phyloP scores from a whole-genome alignment of 768 basidiomycete species.

The Trametes cingulata region DNA sequence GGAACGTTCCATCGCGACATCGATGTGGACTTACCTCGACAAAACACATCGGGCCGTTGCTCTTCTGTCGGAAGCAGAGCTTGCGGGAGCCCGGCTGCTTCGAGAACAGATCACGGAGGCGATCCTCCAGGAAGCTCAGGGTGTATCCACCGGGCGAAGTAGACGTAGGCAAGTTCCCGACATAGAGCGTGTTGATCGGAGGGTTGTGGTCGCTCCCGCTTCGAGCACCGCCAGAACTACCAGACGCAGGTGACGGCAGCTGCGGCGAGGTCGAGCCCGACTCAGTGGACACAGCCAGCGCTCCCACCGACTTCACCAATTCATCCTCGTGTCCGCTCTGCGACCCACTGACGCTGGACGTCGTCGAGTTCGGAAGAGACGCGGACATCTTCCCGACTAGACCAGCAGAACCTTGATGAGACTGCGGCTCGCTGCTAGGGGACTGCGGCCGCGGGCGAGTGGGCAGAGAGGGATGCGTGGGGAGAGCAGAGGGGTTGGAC shows the following conservation, averaged over 20 bases:
- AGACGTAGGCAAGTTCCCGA: slow-evolving; percentile 93
- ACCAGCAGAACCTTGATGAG: slow-evolving; percentile 3
- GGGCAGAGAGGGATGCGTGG: slow-evolving; percentile 31
- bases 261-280: slow-evolving; percentile 67
- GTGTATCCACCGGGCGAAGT: slow-evolving; percentile 71
- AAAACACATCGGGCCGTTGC: slow-evolving; percentile 98
- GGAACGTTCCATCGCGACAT: not conserved
- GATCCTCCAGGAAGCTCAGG: slow-evolving; percentile 83
- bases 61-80: slow-evolving; percentile 93
- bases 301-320: slow-evolving; percentile 35
- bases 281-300: slow-evolving; percentile 54
- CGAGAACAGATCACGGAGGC: slow-evolving; percentile 79
- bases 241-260: slow-evolving; percentile 74
- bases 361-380: slow-evolving; percentile 39
- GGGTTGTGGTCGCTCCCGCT: slow-evolving; percentile 85
- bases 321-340: slow-evolving; percentile 38
- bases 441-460: slow-evolving; percentile 33
- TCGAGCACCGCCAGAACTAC: slow-evolving; percentile 45
- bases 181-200: slow-evolving; percentile 99
- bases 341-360: slow-evolving; percentile 46
- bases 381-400: slow-evolving; percentile 22
- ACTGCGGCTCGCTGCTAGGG: slow-evolving; percentile 23
- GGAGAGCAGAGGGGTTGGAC: slow-evolving; percentile 27
- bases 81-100: slow-evolving; percentile 84
- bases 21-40: slow-evolving; percentile 69